phyloP scores from a whole-genome alignment of 495 filamentous ascomycete genomes.

The Aspergillus nidulans region DNA sequence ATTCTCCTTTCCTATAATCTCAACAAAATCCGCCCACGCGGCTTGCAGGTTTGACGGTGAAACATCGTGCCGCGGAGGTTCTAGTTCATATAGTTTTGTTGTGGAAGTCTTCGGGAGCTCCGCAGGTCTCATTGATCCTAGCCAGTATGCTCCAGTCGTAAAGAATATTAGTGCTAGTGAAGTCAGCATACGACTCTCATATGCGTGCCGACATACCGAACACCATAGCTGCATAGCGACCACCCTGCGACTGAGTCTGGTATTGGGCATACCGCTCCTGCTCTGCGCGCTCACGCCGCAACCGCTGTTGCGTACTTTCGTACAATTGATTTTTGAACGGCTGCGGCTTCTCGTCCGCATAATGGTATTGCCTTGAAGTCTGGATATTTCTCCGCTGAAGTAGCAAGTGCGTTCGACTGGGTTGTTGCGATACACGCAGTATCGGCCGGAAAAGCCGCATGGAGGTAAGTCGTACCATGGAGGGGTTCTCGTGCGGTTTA shows the following conservation, averaged over 20 bases:
- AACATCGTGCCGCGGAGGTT: slow-evolving; percentile 63
- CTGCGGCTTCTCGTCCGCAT: slow-evolving; percentile 28
- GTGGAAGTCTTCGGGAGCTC: slow-evolving; percentile 67
- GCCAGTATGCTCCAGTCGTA: slow-evolving; percentile 61
- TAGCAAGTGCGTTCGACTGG: slow-evolving; percentile 1
- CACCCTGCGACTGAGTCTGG: slow-evolving; percentile 47
- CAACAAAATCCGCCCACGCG: slow-evolving; percentile 86
- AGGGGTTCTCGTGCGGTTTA: too few species aligned
- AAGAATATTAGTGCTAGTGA: slow-evolving; percentile 52
- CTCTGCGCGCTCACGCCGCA: slow-evolving; percentile 69
- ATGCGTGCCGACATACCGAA: slow-evolving; percentile 49
- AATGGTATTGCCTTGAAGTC: slow-evolving; percentile 15
- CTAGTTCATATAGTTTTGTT: slow-evolving; percentile 56
- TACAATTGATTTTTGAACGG: slow-evolving; percentile 85
- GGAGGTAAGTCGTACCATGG: slow-evolving; percentile 1
- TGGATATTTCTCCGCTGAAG: slow-evolving; percentile 22
- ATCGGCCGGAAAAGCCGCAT: slow-evolving; percentile 21
- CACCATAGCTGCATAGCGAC: slow-evolving; percentile 56
- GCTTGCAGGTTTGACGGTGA: slow-evolving; percentile 77
- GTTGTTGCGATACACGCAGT: not conserved
- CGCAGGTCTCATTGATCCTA: slow-evolving; percentile 59
- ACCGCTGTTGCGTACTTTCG: slow-evolving; percentile 71
- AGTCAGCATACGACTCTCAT: not conserved
- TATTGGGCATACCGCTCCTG: slow-evolving; percentile 59
- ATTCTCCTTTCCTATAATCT: slow-evolving; percentile 78